Evolutionary conservation across 371 early-diverging fungal genomes (phyloP), one percentile per base, ranked within the genome.

Genomic region (Capniomyces stellatus): DNA sequence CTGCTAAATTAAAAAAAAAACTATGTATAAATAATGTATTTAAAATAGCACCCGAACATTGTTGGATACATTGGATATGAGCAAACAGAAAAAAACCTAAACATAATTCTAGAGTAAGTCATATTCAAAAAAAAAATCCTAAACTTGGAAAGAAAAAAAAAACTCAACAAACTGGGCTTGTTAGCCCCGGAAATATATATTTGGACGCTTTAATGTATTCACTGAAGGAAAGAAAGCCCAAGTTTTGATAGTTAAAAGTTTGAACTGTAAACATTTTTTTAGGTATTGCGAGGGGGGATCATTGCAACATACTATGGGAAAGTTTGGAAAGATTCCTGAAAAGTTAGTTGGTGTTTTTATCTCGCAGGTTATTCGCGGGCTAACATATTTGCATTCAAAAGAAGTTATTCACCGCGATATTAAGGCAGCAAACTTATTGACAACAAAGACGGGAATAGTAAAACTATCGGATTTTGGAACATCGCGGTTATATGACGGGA

Each of bases 381-480:
- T 92, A 31, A 54, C 71, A 2, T 92, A 88, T 59, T 67, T 93
- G 4, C 93, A 93, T 59, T 78, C 81, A 31, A 83, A 85, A 64
- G 85, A 82, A 41, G 86, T 93, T 25, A 81, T 93, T 43, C 93
- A 95, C 63, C 69, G 95, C 3, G 93, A 95, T 62, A 79, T 92
- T 58, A 95, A 95, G 59, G 82, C 81, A 8, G 85, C 82, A 62
- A 89, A 89, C 61, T 77, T 89, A 13, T 63, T 89, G 24, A 71
- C 82, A 8, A 85, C 87, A 1, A 86, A 85, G 58, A 70, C 81
- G 29, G 89, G 87, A 2, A 57, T 68, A 2, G 83, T 88, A 15
- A 89, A 89, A 64, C 70, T 89, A n/a, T 84, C 87, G 1, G 90
- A 89, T 58, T 89, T 89, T 71, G 90, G 90, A 29, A 82, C 87